These are phyloP conservation scores for Malus sylvestris DNA, from an alignment of 306 rosid genomes.

Conservation along the genomic window DNA sequence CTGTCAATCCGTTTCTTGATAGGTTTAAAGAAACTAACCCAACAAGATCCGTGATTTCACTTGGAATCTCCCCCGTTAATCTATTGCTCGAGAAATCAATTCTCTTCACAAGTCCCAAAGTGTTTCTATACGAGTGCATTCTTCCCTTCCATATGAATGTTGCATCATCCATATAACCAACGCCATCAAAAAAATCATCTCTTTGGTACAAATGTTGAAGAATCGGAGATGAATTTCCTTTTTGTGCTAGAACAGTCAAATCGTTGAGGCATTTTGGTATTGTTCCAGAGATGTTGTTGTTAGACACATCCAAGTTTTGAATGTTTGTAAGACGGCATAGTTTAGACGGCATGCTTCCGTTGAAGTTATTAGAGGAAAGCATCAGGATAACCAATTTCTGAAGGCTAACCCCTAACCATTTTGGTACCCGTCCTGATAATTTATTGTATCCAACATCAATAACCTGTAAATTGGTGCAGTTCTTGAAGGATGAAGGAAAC, in stretches of 20 bases:
- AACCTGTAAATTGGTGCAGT: background rate
- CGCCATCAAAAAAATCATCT: background rate
- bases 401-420: background rate
- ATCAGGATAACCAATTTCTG: background rate
- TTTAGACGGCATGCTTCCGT: background rate
- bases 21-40: too few species aligned
- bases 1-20: too few species aligned
- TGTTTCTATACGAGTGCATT: background rate
- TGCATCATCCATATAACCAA: background rate
- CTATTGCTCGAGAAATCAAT: constrained; percentile 27
- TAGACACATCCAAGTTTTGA: constrained; percentile 9
- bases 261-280: constrained; percentile 1
- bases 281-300: background rate
- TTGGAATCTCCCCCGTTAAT: background rate
- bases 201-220: too few species aligned
- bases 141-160: constrained; percentile 3
- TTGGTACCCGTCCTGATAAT: background rate
- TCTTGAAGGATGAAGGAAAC: background rate
- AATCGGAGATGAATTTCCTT: background rate
- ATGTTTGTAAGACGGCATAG: background rate
- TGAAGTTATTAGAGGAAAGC: background rate
- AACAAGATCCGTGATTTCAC: too few species aligned
- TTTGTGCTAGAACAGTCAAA: background rate
- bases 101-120: background rate
- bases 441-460: constrained; percentile 8